Base-by-base conservation (phyloP, 2,329 filamentous ascomycete species). In the Fusarium abutilonis region DNA sequence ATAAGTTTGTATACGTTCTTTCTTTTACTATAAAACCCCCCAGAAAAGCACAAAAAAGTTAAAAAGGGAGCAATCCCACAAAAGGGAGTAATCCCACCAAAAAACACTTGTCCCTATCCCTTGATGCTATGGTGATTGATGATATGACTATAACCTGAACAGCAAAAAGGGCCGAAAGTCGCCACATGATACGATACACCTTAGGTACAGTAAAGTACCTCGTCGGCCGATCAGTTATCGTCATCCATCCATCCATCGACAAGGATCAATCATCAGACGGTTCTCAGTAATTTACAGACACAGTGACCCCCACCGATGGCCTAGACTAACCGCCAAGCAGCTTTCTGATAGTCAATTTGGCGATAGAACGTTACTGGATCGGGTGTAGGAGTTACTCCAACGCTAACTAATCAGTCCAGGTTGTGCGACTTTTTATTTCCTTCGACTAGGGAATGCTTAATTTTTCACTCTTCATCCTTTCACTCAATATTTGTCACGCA, bases 11-110 rank as follows among this genome's bases (percentile, higher is more conserved):
- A 60, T 38, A 44, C n/a, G 29, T 31, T 40, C 23, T 0, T 3
- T 34, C 32, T 9, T 23, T 21, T 43, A 17, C 10, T 17, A 52
- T 51, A 48, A 42, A 59, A 43, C 14, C 19, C 28, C 17, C 39
- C 50, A 40, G 61, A 61, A 56, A 64, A 21, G n/a, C 50, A 14
- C 44, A 62, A 57, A 60, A 60, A 49, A 28, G 35, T 31, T 57
- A 43, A 50, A 62, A 50, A 48, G 56, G 48, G 60, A 51, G 40
- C 38, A 51, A 50, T 55, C 60, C 48, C 41, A 64, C 17, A 6
- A 60, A 51, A 40, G 47, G 60, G 44, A 38, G 36, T 40, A 36
- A 35, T 42, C 60, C 59, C 48, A 43, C 53, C 42, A 60, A 60
- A 60, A 53, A 54, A 23, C 6, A 23, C 28, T 13, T 43, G 35